Percentiles rank a stretch among this genome's conserved stretches.
Conservation (phyloP, 169 alveolate genomes). For the Amoebophrya sp. region DNA sequence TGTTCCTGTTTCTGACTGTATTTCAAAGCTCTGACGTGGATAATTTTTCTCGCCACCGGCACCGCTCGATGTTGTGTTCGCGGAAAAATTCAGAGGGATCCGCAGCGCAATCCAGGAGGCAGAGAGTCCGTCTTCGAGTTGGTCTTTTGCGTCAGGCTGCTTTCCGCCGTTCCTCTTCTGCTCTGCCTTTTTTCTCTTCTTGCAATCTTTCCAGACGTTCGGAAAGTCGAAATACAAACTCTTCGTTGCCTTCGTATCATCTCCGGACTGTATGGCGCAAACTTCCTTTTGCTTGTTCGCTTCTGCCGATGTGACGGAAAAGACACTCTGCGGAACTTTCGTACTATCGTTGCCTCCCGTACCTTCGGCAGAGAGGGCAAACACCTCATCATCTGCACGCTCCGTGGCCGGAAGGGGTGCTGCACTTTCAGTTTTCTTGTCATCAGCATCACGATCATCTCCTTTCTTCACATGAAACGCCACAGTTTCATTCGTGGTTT, state of each 20-base stretch:
- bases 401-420: too few relatives aligned
- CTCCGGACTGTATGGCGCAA: too few relatives aligned
- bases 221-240: too few relatives aligned
- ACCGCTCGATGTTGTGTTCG: neutral
- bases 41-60: neutral
- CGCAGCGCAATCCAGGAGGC: neutral
- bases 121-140: neutral
- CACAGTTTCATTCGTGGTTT: neutral
- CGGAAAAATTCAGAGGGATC: neutral
- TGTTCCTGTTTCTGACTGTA: neutral
- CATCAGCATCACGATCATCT: neutral
- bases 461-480: neutral
- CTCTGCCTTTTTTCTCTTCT: neutral
- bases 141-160: neutral
- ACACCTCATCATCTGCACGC: too few relatives aligned
- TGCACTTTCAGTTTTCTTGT: neutral
- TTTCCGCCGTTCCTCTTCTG: neutral
- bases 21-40: neutral
- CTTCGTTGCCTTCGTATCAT: too few relatives aligned
- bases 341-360: neutral
- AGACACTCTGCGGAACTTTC: neutral
- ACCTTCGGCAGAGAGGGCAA: neutral
- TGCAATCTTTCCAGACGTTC: neutral
- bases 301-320: too few relatives aligned
- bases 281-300: too few relatives aligned